Evolutionary conservation across 1,284 basidiomycete genomes (phyloP).

Genomic region (Agroathelia rolfsii): DNA sequence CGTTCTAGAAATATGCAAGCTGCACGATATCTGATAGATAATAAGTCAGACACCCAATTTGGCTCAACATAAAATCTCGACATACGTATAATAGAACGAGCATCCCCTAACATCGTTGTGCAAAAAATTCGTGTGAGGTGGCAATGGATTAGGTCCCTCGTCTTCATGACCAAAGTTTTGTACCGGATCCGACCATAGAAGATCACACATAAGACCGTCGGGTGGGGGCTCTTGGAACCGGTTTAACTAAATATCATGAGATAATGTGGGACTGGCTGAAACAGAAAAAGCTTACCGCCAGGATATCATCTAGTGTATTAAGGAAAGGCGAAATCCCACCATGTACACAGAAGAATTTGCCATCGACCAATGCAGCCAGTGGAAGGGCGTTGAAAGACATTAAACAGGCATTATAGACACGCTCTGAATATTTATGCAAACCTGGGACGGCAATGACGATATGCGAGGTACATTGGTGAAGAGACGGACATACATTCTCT

Average conservation of each 20-base stretch:
- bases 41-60: constrained; percentile 1
- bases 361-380: constrained; percentile 88
- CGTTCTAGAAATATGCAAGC: constrained; percentile 92
- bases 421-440: constrained; percentile 85
- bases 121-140: constrained; percentile 51
- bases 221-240: constrained; percentile 94
- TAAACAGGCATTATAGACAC: constrained; percentile 86
- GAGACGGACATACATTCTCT: constrained; percentile 79
- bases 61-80: constrained; percentile 10
- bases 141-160: constrained; percentile 24
- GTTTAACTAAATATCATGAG: constrained; percentile 49
- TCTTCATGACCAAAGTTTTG: constrained; percentile 64
- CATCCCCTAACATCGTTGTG: constrained; percentile 91
- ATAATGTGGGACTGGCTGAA: constrained; percentile 3
- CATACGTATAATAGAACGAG: constrained; percentile 90
- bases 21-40: constrained; percentile 66
- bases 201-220: constrained; percentile 86
- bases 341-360: constrained; percentile 96
- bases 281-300: constrained; percentile 39
- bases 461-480: no score
- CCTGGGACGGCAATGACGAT: no score
- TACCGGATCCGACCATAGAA: constrained; percentile 93
- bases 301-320: constrained; percentile 73
- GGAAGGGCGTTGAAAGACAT: constrained; percentile 89
- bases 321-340: constrained; percentile 92